A percentile compares a stretch with the other conserved stretches of the same genome.
phyloP scores from a whole-genome alignment of 805 yeast species.

The Kazachstania kunashirensis region DNA sequence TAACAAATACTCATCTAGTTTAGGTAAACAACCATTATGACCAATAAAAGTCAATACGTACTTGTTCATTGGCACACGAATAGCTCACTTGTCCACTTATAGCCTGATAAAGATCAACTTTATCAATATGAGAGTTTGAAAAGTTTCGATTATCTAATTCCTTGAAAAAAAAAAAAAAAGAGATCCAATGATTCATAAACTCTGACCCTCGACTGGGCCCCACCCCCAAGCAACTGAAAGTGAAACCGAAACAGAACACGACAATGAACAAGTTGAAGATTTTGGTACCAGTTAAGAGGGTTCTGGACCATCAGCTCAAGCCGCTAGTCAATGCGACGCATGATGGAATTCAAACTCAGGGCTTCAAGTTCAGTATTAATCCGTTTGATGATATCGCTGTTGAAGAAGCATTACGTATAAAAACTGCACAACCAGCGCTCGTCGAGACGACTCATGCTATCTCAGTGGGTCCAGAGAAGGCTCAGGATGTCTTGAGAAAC shows the following conservation, averaged over 20 bases:
- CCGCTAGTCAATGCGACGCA: conserved; percentile 84
- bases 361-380: conserved; percentile 85
- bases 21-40: conserved; percentile 7
- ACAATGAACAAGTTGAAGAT: conserved; percentile 30
- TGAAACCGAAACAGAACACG: no score
- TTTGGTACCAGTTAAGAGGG: conserved; percentile 90
- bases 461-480: conserved; percentile 76
- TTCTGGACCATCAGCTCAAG: conserved; percentile 84
- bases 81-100: no score
- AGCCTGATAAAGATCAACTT: no score
- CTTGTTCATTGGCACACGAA: no score
- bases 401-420: conserved; percentile 82
- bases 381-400: conserved; percentile 98
- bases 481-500: conserved; percentile 79
- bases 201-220: no score
- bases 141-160: no score
- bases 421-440: conserved; percentile 44
- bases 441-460: conserved; percentile 79
- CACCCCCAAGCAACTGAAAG: no score
- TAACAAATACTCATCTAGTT: background rate
- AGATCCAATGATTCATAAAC: no score
- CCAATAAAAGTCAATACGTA: conserved; percentile 10
- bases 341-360: conserved; percentile 72
- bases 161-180: no score
- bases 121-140: no score